Conservation (phyloP, 441 rosid species). For the Melastoma candidum region DNA sequence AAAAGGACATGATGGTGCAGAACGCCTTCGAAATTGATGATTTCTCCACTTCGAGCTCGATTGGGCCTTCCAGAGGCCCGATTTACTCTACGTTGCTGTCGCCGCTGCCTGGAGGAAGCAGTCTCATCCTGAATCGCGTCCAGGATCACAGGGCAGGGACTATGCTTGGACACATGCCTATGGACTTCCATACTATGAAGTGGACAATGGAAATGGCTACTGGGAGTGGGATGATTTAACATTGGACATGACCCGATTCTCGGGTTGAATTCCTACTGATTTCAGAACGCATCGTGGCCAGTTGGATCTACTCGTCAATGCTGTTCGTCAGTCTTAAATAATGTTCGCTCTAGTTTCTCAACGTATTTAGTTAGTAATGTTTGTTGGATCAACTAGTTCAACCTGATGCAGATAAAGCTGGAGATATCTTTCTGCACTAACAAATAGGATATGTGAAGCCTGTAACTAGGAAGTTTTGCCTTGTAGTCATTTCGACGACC, state of each 20-base stretch:
- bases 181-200: constrained; percentile 20
- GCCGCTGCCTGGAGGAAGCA: constrained; percentile 1
- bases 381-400: too few relatives aligned
- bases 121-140: not conserved
- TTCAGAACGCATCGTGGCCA: too few relatives aligned
- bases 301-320: too few relatives aligned
- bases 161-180: constrained; percentile 8
- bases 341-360: too few relatives aligned
- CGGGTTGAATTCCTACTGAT: too few relatives aligned
- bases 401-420: too few relatives aligned
- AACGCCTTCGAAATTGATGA: not conserved
- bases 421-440: too few relatives aligned
- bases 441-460: too few relatives aligned
- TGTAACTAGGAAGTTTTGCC: too few relatives aligned
- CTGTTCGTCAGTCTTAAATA: too few relatives aligned
- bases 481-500: too few relatives aligned
- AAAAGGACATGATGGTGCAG: not conserved
- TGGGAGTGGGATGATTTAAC: constrained; percentile 30
- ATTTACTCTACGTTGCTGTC: not conserved
- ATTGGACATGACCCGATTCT: constrained; percentile 15
- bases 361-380: too few relatives aligned
- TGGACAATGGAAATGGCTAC: constrained; percentile 14
- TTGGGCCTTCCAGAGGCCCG: constrained; percentile 2
- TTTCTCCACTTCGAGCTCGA: constrained; percentile 8
- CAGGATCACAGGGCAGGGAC: constrained; percentile 2